Evolutionary conservation across 495 filamentous ascomycete genomes (phyloP).

Genomic region (Friedmanniomyces simplex): DNA sequence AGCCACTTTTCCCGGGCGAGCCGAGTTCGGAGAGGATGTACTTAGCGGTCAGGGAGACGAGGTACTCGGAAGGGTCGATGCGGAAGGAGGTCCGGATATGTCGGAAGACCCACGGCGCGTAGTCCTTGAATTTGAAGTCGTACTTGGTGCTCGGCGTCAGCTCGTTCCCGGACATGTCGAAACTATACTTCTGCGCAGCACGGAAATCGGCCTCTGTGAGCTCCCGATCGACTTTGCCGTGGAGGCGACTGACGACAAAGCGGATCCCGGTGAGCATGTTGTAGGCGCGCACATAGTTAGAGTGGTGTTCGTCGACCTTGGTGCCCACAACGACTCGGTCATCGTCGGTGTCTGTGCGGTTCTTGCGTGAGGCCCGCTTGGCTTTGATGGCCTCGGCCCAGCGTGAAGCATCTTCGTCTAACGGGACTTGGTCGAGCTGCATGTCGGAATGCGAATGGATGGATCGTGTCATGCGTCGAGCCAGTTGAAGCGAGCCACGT

Average conservation of each 20-base stretch:
- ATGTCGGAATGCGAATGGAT: slow-evolving; percentile 60
- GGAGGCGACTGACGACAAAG: slow-evolving; percentile 90
- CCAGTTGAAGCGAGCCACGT: slow-evolving; percentile 72
- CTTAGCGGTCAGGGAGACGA: slow-evolving; percentile 97
- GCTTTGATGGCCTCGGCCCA: slow-evolving; percentile 90
- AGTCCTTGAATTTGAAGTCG: slow-evolving; percentile 99
- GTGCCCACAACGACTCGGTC: slow-evolving; percentile 89
- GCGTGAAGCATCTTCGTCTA: slow-evolving; percentile 80
- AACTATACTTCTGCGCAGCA: slow-evolving; percentile 91
- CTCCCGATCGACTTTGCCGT: slow-evolving; percentile 88
- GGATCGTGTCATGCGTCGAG: slow-evolving; percentile 69
- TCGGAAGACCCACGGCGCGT: slow-evolving; percentile 97
- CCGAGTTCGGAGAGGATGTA: slow-evolving; percentile 97
- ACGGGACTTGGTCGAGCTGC: slow-evolving; percentile 68
- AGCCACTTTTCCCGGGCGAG: slow-evolving; percentile 94
- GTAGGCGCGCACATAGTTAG: slow-evolving; percentile 96
- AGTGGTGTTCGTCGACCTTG: slow-evolving; percentile 94
- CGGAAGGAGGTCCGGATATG: slow-evolving; percentile 80
- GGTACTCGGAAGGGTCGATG: slow-evolving; percentile 91
- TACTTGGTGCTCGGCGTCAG: slow-evolving; percentile 97
- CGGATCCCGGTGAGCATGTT: slow-evolving; percentile 99
- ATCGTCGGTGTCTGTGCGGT: slow-evolving; percentile 80
- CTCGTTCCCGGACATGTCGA: slow-evolving; percentile 97
- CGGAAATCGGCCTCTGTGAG: slow-evolving; percentile 85
- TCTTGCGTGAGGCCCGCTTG: slow-evolving; percentile 57